Base-by-base conservation (phyloP, 257 asterid genomes). In the Buddleja alternifolia region DNA sequence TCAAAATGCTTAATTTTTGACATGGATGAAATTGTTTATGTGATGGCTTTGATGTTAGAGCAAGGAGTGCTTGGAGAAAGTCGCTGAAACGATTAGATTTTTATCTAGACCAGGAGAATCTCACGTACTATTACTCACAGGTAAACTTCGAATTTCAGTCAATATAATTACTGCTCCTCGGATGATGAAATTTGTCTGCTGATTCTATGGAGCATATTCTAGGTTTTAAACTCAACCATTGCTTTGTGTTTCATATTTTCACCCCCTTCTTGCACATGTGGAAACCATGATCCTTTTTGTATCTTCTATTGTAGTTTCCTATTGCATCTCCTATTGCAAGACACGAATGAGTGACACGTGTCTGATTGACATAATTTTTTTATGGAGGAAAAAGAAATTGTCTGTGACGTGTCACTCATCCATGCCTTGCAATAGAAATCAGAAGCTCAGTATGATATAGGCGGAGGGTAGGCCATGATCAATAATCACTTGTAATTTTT, bases 31-130 rank as follows among this genome's bases (percentile, higher is more conserved):
- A 56, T 67, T 62, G 25, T 32, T 57, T 24, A 16, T 44, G 21
- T 32, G 15, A 39, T 78, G 75, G 39, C 69, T 75, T 71, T 73
- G 48, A 58, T 65, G 72, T 57, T 95, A 94, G 97, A 91, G 97
- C 90, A 81, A 78, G 86, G 99, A 91, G 82, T 94, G 97, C 84
- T 82, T 94, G 88, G 97, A 87, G 88, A 93, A 90, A 81, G 86
- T 88, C 69, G 82, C 90, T 42, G 83, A 87, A 77, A 89, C 99
- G 42, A 81, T 94, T 53, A 79, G 77, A 63, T 87, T 78, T 73
- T 90, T 94, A 71, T 60, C 75, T 42, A 80, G 60, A 73, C 85
- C 92, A 1, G 97, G 85, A 66, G 80, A 82, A 71, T 71, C 86
- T 16, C 78, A 77, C 73, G 19, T 85, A 71, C 85, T 93, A 60